Base-by-base conservation (phyloP, 2,329 filamentous ascomycete genomes). In the Penicillium brasilianum region DNA sequence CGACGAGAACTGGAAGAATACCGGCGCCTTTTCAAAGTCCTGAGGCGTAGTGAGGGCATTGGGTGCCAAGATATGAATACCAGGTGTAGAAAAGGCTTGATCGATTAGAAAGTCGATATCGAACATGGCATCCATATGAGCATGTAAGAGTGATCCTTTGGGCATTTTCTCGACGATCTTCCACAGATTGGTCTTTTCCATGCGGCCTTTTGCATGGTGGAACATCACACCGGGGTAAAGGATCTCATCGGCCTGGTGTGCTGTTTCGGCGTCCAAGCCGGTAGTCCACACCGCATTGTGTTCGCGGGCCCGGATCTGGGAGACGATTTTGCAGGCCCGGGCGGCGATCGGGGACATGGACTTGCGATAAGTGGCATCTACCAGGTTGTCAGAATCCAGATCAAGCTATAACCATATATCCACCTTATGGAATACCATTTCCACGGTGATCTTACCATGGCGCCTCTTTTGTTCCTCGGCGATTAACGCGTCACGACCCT, bases 141-240 rank as follows among this genome's bases (percentile, higher is more conserved):
- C 92, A 79, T 98, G 93, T 62, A 75, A 60, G 1, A 76, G 69
- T 7, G 76, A 74, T 13, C 94, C 95, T 76, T 98, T 98, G 30
- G 94, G 94, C 90, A 98, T 92, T 65, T 82, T 85, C 61, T 88
- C 86, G 16, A 97, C 85, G 69, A 97, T 95, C 66, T 87, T 84
- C 92, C 92, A 98, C 25, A 97, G 82, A 71, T 88, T 88, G 14
- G 92, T 96, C 68, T 83, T 83, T 77, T 96, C 92, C 87, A 97
- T 96, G 39, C 87, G 87, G n/a, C 88, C 85, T 76, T 93, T 94
- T 68, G 92, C 92, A 37, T 94, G 83, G 37, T 86, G 88, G 78
- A 97, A 97, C 90, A 96, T 95, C 90, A 97, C 96, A 11, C 93
- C 93, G 0, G 92, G 92, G 73, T 90, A 92, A 54, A 94, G 81